Evolutionary conservation across 2,329 filamentous ascomycete genomes (phyloP), one percentile per base, ranked within the genome.

Genomic region (Xylaria sp.): DNA sequence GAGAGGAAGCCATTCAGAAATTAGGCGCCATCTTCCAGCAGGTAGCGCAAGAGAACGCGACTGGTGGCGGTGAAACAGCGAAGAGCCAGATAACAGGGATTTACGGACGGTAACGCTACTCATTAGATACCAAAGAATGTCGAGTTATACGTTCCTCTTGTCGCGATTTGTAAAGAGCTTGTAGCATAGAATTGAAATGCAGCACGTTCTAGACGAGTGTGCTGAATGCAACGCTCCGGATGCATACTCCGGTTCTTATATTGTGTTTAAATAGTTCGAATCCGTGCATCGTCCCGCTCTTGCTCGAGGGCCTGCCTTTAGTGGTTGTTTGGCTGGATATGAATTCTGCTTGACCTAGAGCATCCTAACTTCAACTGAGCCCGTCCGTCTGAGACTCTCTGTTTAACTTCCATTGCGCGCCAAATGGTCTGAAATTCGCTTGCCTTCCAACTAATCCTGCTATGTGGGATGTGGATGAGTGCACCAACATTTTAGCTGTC

Each of bases 1-100:
- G 85, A 13, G 85, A 89, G 43, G 86, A 88, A 73, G 87, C 87
- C 2, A 82, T 91, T 55, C 71, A 76, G 45, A 80, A 81, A 59
- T 74, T 88, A 20, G 81, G 82, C 25, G 76, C 78, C 36, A 78
- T 86, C 8, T 87, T 88, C 73, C 76, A 81, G 50, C 71, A 69
- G 50, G 55, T 79, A 30, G 76, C 74, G 7, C 61, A 62, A 18
- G 77, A 78, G 64, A 75, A 67, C 34, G 68, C 59, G n/a, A 28
- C 76, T 80, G 78, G 86, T 84, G 36, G 86, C 84, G 36, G 20
- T 25, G 25, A 58, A 20, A 3, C 30, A 10, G 66, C 7, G 9
- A 60, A 65, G 41, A 48, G 15, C 55, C 62, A 56, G 4, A 23
- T 41, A 20, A 67, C 53, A n/a, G 70, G 70, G 9, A 72, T 66